Evolutionary conservation across 305 asterid species (phyloP), one percentile per base, ranked within the genome.

Genomic region (Solanum aculeatissimum): DNA sequence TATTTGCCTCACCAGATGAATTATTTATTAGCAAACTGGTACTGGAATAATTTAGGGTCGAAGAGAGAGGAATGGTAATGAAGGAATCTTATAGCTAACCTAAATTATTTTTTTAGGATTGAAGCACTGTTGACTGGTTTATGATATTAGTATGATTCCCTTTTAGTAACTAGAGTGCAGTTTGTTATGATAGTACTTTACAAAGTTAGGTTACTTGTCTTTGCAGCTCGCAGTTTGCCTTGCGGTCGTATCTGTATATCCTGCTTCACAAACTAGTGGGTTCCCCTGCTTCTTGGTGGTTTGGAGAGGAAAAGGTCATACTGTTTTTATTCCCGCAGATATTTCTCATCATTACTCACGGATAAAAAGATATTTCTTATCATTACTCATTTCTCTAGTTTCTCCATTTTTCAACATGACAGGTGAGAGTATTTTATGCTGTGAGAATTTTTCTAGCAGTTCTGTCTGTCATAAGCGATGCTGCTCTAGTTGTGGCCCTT

Each of bases 351-450:
- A 58, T 58, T 58, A 58, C 66, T 21, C 66, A 58, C 66, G 21
- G 32, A 58, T 58, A 6, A 21, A 21, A 21, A 2, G 21, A 58
- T 21, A 58, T 5, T 21, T 11, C 7, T 58, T 27, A 47, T 74
- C 9, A 49, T 47, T 74, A 15, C 16, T 75, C 40, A 55, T 80
- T 66, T 60, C 84, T 80, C 53, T 83, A 51, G 71, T 82, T 53
- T 84, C 55, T 81, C 23, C 70, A 65, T 65, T 53, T 86, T 82
- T 40, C 23, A 66, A 86, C 85, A 83, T 84, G 86, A 86, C 93
- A 97, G 99, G 99, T 94, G 88, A 91, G 91, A 81, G 98, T 97
- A 63, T 97, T 97, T 91, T 94, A 94, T 89, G 93, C 98, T 23
- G 93, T 97, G 88, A 93, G 99, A 82, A 80, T 91, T 21, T 93